phyloP scores from a whole-genome alignment of 1,284 basidiomycete species.

The Paramarasmius palmivorus region DNA sequence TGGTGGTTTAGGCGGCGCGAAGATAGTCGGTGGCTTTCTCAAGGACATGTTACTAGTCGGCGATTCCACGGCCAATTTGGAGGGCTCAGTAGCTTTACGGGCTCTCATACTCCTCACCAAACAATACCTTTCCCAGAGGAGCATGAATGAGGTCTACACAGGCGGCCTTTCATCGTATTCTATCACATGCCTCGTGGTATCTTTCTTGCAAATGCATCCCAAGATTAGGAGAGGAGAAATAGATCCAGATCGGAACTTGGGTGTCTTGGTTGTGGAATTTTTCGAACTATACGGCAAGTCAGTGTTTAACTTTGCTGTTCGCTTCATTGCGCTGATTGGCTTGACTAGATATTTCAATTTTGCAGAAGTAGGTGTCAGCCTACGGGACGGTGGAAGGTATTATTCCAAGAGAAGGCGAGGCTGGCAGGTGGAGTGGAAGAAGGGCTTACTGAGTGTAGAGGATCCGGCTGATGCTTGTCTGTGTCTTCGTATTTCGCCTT shows the following conservation, averaged over 20 bases:
- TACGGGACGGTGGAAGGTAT: slow-evolving; percentile 84
- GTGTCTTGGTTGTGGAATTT: slow-evolving; percentile 92
- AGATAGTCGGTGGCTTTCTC: slow-evolving; percentile 83
- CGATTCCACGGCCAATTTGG: slow-evolving; percentile 20
- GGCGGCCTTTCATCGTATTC: slow-evolving; percentile 95
- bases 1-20: slow-evolving; percentile 82
- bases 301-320: too few species aligned
- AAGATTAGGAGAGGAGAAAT: slow-evolving; percentile 90
- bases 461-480: slow-evolving; percentile 91
- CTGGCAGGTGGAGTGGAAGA: slow-evolving; percentile 69
- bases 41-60: slow-evolving; percentile 47
- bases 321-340: too few species aligned
- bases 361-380: slow-evolving; percentile 86
- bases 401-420: slow-evolving; percentile 80
- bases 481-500: slow-evolving; percentile 30
- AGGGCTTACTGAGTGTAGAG: slow-evolving; percentile 81
- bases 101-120: slow-evolving; percentile 88
- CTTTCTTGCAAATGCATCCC: slow-evolving; percentile 96
- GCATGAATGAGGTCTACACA: slow-evolving; percentile 96
- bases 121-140: slow-evolving; percentile 85
- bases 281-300: slow-evolving; percentile 90
- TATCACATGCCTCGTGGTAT: slow-evolving; percentile 91
- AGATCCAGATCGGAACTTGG: slow-evolving; percentile 84
- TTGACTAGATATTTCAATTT: slow-evolving; percentile 77
- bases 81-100: slow-evolving; percentile 63